Percentiles rank a stretch among this genome's conserved stretches.
Conservation (phyloP, 73 alveolate genomes). For the Paramecium octaurelia region DNA sequence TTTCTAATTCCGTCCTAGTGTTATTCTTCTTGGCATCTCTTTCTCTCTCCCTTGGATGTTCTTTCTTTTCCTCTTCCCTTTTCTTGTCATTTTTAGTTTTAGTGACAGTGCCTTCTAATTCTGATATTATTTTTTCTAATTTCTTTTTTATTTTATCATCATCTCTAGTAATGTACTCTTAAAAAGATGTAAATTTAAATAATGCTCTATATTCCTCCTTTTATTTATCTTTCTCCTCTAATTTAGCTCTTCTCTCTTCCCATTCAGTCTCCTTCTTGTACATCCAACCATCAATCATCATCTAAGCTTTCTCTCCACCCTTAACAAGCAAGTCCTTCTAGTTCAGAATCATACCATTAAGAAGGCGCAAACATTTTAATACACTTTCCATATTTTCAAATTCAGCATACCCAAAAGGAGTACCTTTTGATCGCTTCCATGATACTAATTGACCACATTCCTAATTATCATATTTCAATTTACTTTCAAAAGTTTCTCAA, state of each 20-base stretch:
- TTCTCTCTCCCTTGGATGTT: constrained; percentile 49
- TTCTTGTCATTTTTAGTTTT: constrained; percentile 43
- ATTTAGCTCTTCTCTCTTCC: constrained; percentile 35
- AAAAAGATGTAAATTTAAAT: neutral
- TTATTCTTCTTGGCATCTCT: constrained; percentile 1
- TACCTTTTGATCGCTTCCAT: constrained; percentile 43
- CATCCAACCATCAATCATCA: constrained; percentile 46
- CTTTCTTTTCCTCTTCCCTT: constrained; percentile 48
- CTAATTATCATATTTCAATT: neutral
- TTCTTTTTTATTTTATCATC: constrained; percentile 25
- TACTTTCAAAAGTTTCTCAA: constrained; percentile 31
- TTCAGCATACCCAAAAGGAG: constrained; percentile 43
- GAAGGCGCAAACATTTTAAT: constrained; percentile 29
- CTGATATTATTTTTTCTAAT: constrained; percentile 8
- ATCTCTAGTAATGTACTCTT: constrained; percentile 27
- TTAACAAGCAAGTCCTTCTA: neutral
- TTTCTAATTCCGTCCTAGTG: constrained; percentile 1
- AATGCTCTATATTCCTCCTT: neutral
- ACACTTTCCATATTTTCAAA: constrained; percentile 45
- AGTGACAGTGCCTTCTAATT: constrained; percentile 35
- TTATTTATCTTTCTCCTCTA: neutral
- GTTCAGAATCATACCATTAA: constrained; percentile 10
- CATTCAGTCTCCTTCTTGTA: constrained; percentile 31
- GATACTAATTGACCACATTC: constrained; percentile 48
- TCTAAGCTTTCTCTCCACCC: constrained; percentile 30